Base-by-base conservation (phyloP, 2,329 filamentous ascomycete genomes). In the Monilinia polystroma region DNA sequence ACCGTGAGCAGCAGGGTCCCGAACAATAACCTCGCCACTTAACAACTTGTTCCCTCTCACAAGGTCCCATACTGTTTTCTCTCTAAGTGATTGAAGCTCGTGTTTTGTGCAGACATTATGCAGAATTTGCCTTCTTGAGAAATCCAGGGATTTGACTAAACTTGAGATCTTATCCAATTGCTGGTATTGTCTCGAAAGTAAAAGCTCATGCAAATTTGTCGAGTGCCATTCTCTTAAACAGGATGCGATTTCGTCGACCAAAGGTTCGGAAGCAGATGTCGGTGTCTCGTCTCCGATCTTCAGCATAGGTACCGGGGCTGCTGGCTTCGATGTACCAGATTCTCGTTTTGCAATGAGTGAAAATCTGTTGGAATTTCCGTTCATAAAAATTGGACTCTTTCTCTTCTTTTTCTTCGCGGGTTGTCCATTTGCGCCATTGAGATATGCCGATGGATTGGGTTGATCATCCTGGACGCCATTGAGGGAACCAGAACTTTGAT, bases 151-250 rank as follows among this genome's bases (percentile, higher is more conserved):
- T 60, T 88, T 86, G 55, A 97, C 90, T 64, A 98, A 84, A 66
- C 85, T 85, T 1, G 92, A 91, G 76, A 98, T 87, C 70, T 90
- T 87, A 73, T 96, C 92, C 66, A 99, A 81, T 65, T 89, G 85
- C 60, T 84, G 81, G 78, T 99, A 99, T 76, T 93, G 88, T 68
- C 92, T 86, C 26, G 88, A 87, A 11, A 99, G 85, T 1, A 99
- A 84, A 32, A 98, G 83, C 76, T 96, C 92, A 79, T 99, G 96
- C 20, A 99, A 84, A 76, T 97, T 96, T 23, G 93, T 97, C 26
- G 95, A 96, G 80, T 99, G 94, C 96, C 95, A 99, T 83, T 99
- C 95, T 73, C 95, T 87, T 70, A 99, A 80, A 77, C 95, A 99
- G 4, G 93, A 97, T 18, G 95, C 93, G 73, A 99, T 98, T 78